Percentiles rank a stretch among this genome's conserved stretches.
Conservation (phyloP, 2,329 filamentous ascomycete species). For the Pyricularia pennisetigena region DNA sequence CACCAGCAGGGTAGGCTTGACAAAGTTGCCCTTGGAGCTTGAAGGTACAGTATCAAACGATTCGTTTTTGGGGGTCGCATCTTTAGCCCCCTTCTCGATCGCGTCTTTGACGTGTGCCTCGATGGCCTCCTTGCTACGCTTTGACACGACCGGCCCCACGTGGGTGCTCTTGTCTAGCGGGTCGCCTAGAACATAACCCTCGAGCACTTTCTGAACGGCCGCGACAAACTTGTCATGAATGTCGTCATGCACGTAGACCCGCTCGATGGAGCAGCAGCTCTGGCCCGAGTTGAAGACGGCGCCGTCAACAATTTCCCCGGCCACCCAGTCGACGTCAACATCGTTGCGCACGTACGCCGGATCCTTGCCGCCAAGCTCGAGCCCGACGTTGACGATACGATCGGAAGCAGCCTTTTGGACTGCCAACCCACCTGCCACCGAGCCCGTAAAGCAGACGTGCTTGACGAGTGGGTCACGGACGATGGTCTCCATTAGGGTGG, state of each 20-base stretch:
- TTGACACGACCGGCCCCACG: slow-evolving; percentile 81
- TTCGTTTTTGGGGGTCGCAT: slow-evolving; percentile 73
- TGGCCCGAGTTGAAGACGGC: slow-evolving; percentile 98
- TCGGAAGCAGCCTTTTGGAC: slow-evolving; percentile 79
- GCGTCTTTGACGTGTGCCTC: slow-evolving; percentile 75
- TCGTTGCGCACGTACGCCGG: slow-evolving; percentile 82
- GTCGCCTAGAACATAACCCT: slow-evolving; percentile 79
- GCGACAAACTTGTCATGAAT: slow-evolving; percentile 77
- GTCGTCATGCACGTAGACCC: slow-evolving; percentile 80
- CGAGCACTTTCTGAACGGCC: slow-evolving; percentile 70
- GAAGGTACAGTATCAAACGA: slow-evolving; percentile 61
- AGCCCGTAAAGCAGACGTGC: slow-evolving; percentile 88
- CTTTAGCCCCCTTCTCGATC: slow-evolving; percentile 69
- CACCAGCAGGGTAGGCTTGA: slow-evolving; percentile 74
- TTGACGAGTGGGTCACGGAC: slow-evolving; percentile 68
- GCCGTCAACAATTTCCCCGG: slow-evolving; percentile 89
- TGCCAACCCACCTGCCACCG: slow-evolving; percentile 75
- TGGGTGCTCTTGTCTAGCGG: slow-evolving; percentile 71
- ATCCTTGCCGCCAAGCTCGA: slow-evolving; percentile 93
- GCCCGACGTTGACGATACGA: slow-evolving; percentile 73
- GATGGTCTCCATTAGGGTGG: slow-evolving; percentile 64
- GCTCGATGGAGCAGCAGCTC: slow-evolving; percentile 88
- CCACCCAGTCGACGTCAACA: slow-evolving; percentile 83
- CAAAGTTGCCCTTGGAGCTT: slow-evolving; percentile 67
- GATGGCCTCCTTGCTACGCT: slow-evolving; percentile 66